A percentile compares a stretch with the other conserved stretches of the same genome.
These are phyloP conservation scores for Avena sativa DNA, from an alignment of 176 grass and related monocot genomes.

Conservation along the genomic window DNA sequence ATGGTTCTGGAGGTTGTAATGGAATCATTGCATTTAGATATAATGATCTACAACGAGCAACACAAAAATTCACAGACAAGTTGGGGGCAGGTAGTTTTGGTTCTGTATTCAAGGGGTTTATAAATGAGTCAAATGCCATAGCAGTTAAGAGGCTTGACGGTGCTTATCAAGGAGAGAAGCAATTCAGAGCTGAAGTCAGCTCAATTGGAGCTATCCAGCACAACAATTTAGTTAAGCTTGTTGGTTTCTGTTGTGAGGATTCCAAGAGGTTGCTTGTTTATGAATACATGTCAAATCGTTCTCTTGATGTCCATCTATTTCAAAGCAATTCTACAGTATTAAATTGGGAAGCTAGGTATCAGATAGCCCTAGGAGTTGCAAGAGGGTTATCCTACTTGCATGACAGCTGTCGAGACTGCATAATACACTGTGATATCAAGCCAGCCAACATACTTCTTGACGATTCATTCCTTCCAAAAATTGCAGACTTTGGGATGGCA, in stretches of 20 bases:
- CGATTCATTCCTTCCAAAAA: constrained; percentile 22
- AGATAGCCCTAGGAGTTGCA: constrained; percentile 57
- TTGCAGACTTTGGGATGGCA: constrained; percentile 57
- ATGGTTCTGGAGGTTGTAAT: constrained; percentile 20
- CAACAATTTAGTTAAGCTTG: too few species aligned
- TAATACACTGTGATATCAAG: constrained; percentile 52
- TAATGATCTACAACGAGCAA: constrained; percentile 46
- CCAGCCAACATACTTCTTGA: constrained; percentile 44
- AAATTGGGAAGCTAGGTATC: constrained; percentile 56
- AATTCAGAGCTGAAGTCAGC: constrained; percentile 8
- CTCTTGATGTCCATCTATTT: constrained; percentile 58
- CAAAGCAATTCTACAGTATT: background rate
- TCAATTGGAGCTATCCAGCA: background rate
- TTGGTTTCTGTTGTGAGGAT: too few species aligned
- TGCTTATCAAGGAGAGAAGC: too few species aligned
- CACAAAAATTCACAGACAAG: constrained; percentile 58
- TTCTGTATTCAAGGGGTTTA: constrained; percentile 59
- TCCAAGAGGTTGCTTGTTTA: too few species aligned
- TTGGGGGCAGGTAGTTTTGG: constrained; percentile 64
- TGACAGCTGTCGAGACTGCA: constrained; percentile 52
- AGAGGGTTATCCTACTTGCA: constrained; percentile 69
- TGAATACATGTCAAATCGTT: constrained; percentile 16
- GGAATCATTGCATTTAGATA: constrained; percentile 45
- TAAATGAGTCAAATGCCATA: constrained; percentile 40
- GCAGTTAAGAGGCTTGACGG: constrained; percentile 39